Base-by-base conservation (phyloP, 2,329 filamentous ascomycete genomes). In the Ilyonectria destructans region DNA sequence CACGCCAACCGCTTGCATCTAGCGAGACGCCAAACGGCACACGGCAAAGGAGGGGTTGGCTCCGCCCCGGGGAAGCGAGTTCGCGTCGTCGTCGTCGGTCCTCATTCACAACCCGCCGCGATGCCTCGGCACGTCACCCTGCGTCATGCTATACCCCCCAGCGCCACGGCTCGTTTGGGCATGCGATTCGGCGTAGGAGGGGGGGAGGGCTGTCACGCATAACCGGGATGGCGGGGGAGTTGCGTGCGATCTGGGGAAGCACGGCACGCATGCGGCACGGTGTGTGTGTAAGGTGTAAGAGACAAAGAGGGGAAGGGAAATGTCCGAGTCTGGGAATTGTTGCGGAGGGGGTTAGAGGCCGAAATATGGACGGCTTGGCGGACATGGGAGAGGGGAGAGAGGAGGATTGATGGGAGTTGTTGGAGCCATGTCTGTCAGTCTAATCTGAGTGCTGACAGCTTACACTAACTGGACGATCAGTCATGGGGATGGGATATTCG, bases 71-170 rank as follows among this genome's bases (percentile, higher is more conserved):
- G 26, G 26, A 26, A 26, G 26, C 26, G 26, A 26, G 26, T 6
- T 26, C 26, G 26, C 26, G 26, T 26, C 26, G 26, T 26, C 26
- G 26, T 26, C 26, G 26, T 26, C 26, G 1, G 26, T 26, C 26
- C 26, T 26, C 26, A 26, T 26, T 26, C 26, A 26, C 26, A 6
- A 6, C n/a, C 19, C 17, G 26, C 23, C 21, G 46, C 54, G 54
- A 65, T 71, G 66, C 67, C 69, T 64, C 62, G 67, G 66, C 26
- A 26, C 26, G 26, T 26, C 26, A 26, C 57, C 26, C n/a, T 17
- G 21, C 21, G 37, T 21, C 19, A 6, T 26, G 26, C 26, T 26
- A 6, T 26, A 26, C 26, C 4, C 26, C 26, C 26, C 26, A 43
- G 62, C 33, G 46, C 17, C 23, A 29, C 8, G 23, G 37, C 65